Evolutionary conservation across 2,329 filamentous ascomycete genomes (phyloP), one percentile per base, ranked within the genome.

Genomic region (Coniochaeta hoffmannii): DNA sequence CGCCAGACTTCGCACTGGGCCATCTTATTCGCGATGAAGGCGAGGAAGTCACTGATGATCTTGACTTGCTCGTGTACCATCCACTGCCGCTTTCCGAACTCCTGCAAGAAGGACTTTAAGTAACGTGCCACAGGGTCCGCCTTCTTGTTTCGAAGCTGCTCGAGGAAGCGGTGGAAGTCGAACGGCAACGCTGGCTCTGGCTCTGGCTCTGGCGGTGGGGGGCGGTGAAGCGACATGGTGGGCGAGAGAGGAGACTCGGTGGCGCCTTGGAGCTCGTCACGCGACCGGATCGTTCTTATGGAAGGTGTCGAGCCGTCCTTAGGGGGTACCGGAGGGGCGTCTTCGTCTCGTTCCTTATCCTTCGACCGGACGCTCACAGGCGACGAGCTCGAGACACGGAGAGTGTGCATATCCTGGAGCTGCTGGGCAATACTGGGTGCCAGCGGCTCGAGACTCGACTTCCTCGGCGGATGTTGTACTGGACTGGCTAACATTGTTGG

Each of bases 61-160:
- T 99, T 99, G 68, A 97, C 94, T 70, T 99, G 94, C 73, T 99
- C 94, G 68, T 99, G 94, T 7, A 97, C 94, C 89, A 96, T 96
- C 94, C 94, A 99, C 71, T 97, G 94, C 63, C 92, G 90, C 75
- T 97, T 99, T 34, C 86, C 90, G 71, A 99, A 99, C 69, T 99
- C 95, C 51, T 85, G 85, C 30, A 99, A 75, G 65, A 99, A 99
- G 0, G 94, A 97, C 61, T 95, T 89, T 49, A 99, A 79, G 66
- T 97, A 99, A 60, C 93, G 88, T 5, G 95, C 95, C 2, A 99
- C 93, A 1, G 95, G 94, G 65, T 99, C 95, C n/a, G 94, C 95
- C 56, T 95, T 96, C 61, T 93, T 90, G 72, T 99, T 94, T 58
- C 94, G 87, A 31, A 99, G 77, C 71, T 99, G 94, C 69, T 97